Base-by-base conservation (phyloP, 768 basidiomycete species). In the Rhizopogon salebrosus region DNA sequence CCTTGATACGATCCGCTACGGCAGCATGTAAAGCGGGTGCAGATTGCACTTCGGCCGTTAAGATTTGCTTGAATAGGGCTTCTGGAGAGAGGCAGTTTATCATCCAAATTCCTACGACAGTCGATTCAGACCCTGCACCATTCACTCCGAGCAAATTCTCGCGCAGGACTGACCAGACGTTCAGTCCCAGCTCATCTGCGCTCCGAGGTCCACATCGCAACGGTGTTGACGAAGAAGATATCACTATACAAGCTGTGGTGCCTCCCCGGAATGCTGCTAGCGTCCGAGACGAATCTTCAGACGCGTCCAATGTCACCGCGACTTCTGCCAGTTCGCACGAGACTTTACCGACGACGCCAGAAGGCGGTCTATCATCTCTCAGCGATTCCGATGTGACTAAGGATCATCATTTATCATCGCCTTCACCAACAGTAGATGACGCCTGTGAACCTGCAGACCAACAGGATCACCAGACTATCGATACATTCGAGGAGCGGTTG, bases 21-120 rank as follows among this genome's bases (percentile, higher is more conserved):
- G 82, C 80, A 42, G 90, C 94, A 5, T 74, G 95, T 54, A 89
- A 92, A 64, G 84, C 89, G 24, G 92, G 91, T 26, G 84, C 87
- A 10, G 94, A 97, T 56, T 95, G 93, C 67, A 86, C 92, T 38
- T 79, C 85, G 7, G 83, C 90, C 23, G 90, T 95, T 59, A 92
- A 88, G 70, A 78, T 86, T 55, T 94, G 91, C 63, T 69, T 95
- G 51, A 82, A 77, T 64, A 78, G 84, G 48, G 75, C 84, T 20
- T 68, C 77, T 11, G 77, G 79, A 38, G 84, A 85, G 60, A 75
- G 77, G 36, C 78, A 83, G 9, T 84, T 88, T 63, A 68, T 88
- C 56, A 77, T 88, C 65, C 79, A 83, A 57, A 69, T 87, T 24
- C 87, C 86, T 16, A 70, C 67, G 26, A 67, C 66, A 22, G 77